Evolutionary conservation across 768 basidiomycete species (phyloP).

Genomic region (Clathrus columnatus): DNA sequence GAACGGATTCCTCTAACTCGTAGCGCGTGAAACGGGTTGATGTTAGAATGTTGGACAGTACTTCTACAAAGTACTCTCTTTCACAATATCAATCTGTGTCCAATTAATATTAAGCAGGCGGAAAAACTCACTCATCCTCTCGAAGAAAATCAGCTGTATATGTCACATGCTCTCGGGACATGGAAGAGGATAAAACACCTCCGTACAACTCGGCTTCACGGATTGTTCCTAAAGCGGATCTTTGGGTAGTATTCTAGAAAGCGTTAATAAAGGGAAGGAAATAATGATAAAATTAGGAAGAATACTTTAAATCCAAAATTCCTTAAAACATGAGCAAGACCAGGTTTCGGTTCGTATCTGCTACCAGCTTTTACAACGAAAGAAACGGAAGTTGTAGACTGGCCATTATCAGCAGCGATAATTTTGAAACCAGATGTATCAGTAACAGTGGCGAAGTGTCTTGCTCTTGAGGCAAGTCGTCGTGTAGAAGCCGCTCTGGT

Average conservation of each 20-base stretch:
- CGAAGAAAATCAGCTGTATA: conserved; percentile 92
- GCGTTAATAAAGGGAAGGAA: not conserved
- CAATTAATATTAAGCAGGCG: not conserved
- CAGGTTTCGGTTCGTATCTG: conserved; percentile 80
- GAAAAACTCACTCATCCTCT: conserved; percentile 81
- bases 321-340: conserved; percentile 90
- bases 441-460: conserved; percentile 70
- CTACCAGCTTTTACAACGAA: conserved; percentile 89
- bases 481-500: conserved; percentile 8
- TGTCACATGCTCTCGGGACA: conserved; percentile 85
- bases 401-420: conserved; percentile 72
- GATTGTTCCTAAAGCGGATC: conserved; percentile 83
- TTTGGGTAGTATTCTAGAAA: conserved; percentile 71
- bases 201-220: conserved; percentile 92
- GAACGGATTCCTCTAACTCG: conserved; percentile 54
- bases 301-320: conserved; percentile 98
- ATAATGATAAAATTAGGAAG: no score
- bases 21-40: conserved; percentile 74
- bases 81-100: not conserved
- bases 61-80: conserved; percentile 84
- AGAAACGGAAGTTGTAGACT: conserved; percentile 79
- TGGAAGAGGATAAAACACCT: conserved; percentile 75
- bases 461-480: conserved; percentile 4
- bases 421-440: conserved; percentile 79
- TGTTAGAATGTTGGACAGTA: conserved; percentile 77